phyloP scores from a whole-genome alignment of 2,329 filamentous ascomycete species.

The Fusarium stilboides region DNA sequence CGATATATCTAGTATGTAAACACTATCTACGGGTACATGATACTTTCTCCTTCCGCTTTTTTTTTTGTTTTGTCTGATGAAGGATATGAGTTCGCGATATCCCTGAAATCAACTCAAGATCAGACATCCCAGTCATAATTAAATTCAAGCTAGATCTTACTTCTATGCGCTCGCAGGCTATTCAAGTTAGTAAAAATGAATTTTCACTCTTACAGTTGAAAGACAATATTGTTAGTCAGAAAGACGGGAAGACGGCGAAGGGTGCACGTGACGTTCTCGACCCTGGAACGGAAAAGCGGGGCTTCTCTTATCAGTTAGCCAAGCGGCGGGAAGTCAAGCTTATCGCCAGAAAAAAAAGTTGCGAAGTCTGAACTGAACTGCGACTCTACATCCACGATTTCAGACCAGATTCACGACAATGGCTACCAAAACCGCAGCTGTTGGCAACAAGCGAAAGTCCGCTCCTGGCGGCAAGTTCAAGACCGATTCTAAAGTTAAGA shows the following conservation, averaged over 20 bases:
- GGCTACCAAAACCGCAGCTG: conserved; percentile 64
- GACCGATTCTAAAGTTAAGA: conserved; percentile 64
- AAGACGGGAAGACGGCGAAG: not conserved
- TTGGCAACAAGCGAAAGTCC: conserved; percentile 72
- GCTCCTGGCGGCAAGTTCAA: conserved; percentile 61
- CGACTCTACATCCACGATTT: conserved; percentile 42
- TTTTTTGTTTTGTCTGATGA: too few relatives aligned
- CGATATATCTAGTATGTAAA: too few relatives aligned
- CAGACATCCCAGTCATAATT: too few relatives aligned
- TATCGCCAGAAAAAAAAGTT: conserved; percentile 51
- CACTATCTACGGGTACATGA: too few relatives aligned
- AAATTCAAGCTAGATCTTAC: too few relatives aligned
- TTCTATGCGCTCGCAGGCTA: too few relatives aligned
- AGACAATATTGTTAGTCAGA: too few relatives aligned
- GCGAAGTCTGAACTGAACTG: conserved; percentile 29
- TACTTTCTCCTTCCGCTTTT: too few relatives aligned
- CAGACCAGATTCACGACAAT: conserved; percentile 53
- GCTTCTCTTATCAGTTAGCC: conserved; percentile 32
- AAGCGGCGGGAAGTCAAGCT: conserved; percentile 30
- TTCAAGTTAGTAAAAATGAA: too few relatives aligned
- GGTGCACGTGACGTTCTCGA: conserved; percentile 25
- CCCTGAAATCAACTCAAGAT: too few relatives aligned
- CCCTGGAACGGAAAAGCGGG: conserved; percentile 13
- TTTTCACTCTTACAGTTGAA: too few relatives aligned
- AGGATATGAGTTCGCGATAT: too few relatives aligned